Evolutionary conservation across 2,329 filamentous ascomycete genomes (phyloP), one percentile per base, ranked within the genome.

Genomic region (Phoma sp.): DNA sequence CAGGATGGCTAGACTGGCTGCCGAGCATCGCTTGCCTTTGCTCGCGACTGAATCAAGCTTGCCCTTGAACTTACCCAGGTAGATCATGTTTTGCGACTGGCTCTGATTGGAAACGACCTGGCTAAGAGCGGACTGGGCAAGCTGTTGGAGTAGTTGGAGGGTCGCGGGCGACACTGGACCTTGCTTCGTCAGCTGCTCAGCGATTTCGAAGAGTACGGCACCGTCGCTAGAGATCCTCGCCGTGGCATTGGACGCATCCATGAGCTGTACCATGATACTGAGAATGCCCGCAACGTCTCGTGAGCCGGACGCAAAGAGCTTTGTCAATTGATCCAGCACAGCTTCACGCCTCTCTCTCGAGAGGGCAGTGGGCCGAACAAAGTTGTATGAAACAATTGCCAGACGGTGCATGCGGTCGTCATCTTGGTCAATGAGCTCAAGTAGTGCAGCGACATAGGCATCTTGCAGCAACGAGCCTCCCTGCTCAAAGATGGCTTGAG

Each of bases 221-320:
- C 63, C 63, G 17, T 73, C 60, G 5, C 63, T 68, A 4, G 68
- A 70, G 1, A 76, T 48, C 25, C 69, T 73, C 10, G 74, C 69
- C 6, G 68, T 75, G 13, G 74, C 68, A 50, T 76, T 76, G 2
- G 74, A 67, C 6, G 68, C 57, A 27, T 69, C 60, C 68, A 75
- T 74, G 8, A 76, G 58, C 43, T 68, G 65, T 7, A 58, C 61
- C 60, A 74, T 64, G 33, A 72, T 61, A 37, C 65, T 68, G 4
- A 74, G 54, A 13, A 69, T 21, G 1, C 41, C 41, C 4, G 56
- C 38, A 4, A 55, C 43, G 19, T 63, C 46, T 21, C 44, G 22
- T 24, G 62, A 45, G 6, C 51, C 43, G 6, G 53, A 47, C 3
- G 38, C 40, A 5, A 71, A 32, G 24, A 67, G 56, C 3, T 63